Percentiles rank a stretch among this genome's conserved stretches.
Conservation (phyloP, 768 basidiomycete species). For the Arthromyces matolae region DNA sequence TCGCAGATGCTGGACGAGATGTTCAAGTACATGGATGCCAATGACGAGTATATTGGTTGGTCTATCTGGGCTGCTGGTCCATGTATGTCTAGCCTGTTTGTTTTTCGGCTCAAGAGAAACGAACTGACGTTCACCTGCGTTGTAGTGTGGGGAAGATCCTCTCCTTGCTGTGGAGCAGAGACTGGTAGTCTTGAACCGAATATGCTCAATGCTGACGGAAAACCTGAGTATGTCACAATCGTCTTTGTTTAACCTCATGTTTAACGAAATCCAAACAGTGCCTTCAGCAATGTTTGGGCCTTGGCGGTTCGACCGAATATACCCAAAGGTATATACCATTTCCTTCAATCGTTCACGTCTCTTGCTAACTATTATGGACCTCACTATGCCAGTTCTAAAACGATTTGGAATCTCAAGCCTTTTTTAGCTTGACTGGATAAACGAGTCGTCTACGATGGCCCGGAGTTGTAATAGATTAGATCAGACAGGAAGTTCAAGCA, state of each 20-base stretch:
- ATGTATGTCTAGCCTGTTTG: slow-evolving; percentile 22
- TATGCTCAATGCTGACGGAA: slow-evolving; percentile 31
- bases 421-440: neutral
- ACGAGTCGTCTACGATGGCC: neutral
- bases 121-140: too few relatives aligned
- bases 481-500: too few relatives aligned
- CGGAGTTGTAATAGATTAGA: neutral
- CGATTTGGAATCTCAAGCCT: slow-evolving; percentile 17
- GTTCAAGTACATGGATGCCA: slow-evolving; percentile 35
- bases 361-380: too few relatives aligned
- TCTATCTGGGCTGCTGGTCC: slow-evolving; percentile 47
- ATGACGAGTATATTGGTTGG: slow-evolving; percentile 47
- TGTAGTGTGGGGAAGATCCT: slow-evolving; percentile 40
- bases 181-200: slow-evolving; percentile 44
- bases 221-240: slow-evolving; percentile 34
- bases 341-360: neutral
- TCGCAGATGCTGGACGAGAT: slow-evolving; percentile 34
- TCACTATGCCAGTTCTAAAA: slow-evolving; percentile 14
- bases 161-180: slow-evolving; percentile 41
- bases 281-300: slow-evolving; percentile 36
- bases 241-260: slow-evolving; percentile 1
- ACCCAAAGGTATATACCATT: slow-evolving; percentile 19
- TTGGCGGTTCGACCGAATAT: slow-evolving; percentile 36
- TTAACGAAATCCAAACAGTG: slow-evolving; percentile 18
- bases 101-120: neutral